These are phyloP conservation scores for Hymenochaete sp. DNA, from an alignment of 1,284 basidiomycete genomes.

Conservation along the genomic window DNA sequence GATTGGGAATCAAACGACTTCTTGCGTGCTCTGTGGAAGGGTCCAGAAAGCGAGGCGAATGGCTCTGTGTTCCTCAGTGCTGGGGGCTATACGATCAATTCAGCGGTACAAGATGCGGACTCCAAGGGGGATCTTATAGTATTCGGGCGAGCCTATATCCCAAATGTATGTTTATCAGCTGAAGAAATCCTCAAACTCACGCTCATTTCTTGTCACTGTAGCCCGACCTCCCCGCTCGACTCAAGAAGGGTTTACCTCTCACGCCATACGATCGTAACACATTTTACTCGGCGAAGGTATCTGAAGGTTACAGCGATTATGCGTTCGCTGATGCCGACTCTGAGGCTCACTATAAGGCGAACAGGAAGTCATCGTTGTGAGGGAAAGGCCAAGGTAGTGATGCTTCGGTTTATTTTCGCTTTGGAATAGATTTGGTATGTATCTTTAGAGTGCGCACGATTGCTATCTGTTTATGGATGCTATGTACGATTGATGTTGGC, in stretches of 20 bases:
- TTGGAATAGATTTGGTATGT: no score
- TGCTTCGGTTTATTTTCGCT: no score
- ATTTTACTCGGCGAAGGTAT: slow-evolving; percentile 12
- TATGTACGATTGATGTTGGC: no score
- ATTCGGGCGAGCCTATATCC: slow-evolving; percentile 42
- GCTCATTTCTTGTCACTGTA: no score
- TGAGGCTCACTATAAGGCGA: slow-evolving; percentile 7
- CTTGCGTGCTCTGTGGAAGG: slow-evolving; percentile 28
- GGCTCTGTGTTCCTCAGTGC: slow-evolving; percentile 32
- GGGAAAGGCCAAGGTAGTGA: no score
- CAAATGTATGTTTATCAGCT: slow-evolving; percentile 37
- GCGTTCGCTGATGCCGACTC: slow-evolving; percentile 14
- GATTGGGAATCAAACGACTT: slow-evolving; percentile 27
- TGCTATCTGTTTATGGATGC: no score
- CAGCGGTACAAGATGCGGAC: slow-evolving; percentile 25
- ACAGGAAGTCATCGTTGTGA: no score
- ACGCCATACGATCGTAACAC: slow-evolving; percentile 16
- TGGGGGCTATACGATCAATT: slow-evolving; percentile 26
- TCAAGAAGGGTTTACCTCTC: slow-evolving; percentile 15
- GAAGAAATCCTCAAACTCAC: no score
- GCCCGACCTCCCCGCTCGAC: slow-evolving; percentile 18
- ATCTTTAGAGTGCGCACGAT: no score
- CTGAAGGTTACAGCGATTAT: slow-evolving; percentile 18
- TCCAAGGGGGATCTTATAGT: slow-evolving; percentile 33
- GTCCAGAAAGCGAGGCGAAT: slow-evolving; percentile 8